A percentile compares a stretch with the other conserved stretches of the same genome.
phyloP scores from a whole-genome alignment of 495 filamentous ascomycete species.

The Trichoderma orchidacearum region DNA sequence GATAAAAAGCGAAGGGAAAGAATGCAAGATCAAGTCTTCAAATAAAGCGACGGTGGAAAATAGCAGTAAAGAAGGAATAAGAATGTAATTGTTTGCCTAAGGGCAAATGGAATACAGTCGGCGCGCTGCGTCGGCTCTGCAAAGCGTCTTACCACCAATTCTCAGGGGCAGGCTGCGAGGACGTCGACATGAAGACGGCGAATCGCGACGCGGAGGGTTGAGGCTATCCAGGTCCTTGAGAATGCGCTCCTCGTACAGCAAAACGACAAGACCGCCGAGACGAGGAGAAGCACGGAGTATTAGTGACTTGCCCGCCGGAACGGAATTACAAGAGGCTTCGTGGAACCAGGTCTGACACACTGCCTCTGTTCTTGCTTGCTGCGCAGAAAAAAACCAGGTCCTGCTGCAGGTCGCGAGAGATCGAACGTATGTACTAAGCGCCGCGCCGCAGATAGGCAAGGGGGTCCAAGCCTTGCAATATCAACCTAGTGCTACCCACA shows the following conservation, averaged over 20 bases:
- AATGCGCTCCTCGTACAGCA: no score
- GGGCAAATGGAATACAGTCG: background rate
- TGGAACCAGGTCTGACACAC: background rate
- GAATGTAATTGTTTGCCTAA: background rate
- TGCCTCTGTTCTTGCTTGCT: background rate
- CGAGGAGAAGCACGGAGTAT: background rate
- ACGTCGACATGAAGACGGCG: background rate
- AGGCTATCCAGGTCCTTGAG: no score
- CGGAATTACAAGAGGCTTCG: background rate
- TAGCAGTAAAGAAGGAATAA: background rate
- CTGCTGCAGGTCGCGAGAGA: background rate
- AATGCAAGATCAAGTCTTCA: no score
- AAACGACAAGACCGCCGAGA: no score
- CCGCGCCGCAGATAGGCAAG: slow-evolving; percentile 1
- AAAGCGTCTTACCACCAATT: background rate
- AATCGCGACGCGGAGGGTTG: background rate
- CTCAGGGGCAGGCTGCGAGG: background rate
- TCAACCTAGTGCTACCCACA: background rate
- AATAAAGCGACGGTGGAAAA: background rate
- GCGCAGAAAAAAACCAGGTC: background rate
- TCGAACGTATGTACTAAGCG: background rate
- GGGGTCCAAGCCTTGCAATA: background rate
- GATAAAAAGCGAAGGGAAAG: background rate
- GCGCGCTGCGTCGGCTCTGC: background rate
- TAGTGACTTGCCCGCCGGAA: background rate